Base-by-base conservation (phyloP, 768 basidiomycete species). In the Phanerochaete sordida region DNA sequence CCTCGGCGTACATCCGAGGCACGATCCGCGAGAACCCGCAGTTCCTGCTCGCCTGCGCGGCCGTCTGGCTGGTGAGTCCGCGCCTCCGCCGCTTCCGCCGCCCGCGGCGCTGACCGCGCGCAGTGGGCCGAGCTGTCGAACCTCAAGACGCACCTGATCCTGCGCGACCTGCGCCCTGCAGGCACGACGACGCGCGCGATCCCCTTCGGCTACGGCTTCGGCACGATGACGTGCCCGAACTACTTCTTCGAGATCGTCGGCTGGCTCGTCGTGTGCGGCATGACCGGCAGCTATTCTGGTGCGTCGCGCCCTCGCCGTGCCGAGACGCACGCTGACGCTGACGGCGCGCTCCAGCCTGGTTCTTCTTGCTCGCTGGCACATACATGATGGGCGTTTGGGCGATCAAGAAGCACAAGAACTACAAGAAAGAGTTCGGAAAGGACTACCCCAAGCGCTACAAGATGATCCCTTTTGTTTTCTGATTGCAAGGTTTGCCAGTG, bases 401-500 rank as follows among this genome's bases (percentile, higher is more conserved):
- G 15, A 67, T 82, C 43, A 93, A 95, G 79, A 98, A 97, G 77
- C 95, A 98, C 67, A 77, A 74, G 56, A 81, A 81, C 55, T 98
- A 98, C 77, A 91, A 86, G 80, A 94, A 88, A 69, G 96, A 99
- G 72, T 97, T 98, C 65, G 94, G 94, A 33, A 87, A 84, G 65
- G 84, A 88, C 59, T 96, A 93, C 69, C 95, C 85, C 46, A 81
- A 75, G 65, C 79, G 94, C 72, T 93, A 88, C 73, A 87, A 84
- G 35, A 85, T 96, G 72, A 78, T 93, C 66, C 95, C 94, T 0
- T 89, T 88, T 73, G 71, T 92, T 19, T 75, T 87, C 51, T 82
- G 59, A 65, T 6, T 26, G 47, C 44, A 43, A 43, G 39, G 19
- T 19, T 9, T n/a, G n/a, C n/a, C n/a, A n/a, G n/a, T n/a, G n/a